Percentiles rank a stretch among this genome's conserved stretches.
Evolutionary conservation across 768 basidiomycete genomes (phyloP).

Genomic region (Asterophora lycoperdoides): DNA sequence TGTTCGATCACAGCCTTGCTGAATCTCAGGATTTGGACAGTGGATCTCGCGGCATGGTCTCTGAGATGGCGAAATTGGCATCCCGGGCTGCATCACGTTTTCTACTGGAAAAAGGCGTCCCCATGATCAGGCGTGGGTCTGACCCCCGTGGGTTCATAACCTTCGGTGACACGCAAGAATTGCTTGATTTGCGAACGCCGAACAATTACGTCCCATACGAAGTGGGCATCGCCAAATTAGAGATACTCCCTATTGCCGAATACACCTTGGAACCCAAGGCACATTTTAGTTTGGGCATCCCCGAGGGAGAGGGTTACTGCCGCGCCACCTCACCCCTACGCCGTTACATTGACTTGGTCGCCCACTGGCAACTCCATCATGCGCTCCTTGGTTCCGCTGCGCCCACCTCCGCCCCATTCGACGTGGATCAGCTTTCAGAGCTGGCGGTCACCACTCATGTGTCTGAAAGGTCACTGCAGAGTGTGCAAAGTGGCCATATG

Average conservation of each 20-base stretch:
- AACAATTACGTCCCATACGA: constrained; percentile 41
- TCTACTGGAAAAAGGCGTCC: constrained; percentile 53
- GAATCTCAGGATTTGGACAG: constrained; percentile 18
- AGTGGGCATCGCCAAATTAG: constrained; percentile 27
- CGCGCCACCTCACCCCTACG: constrained; percentile 86
- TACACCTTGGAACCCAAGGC: constrained; percentile 51
- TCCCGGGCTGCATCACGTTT: constrained; percentile 73
- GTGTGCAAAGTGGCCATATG: constrained; percentile 27
- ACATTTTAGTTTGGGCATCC: constrained; percentile 71
- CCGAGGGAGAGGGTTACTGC: constrained; percentile 72
- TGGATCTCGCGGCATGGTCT: constrained; percentile 56
- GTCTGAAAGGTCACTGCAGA: constrained; percentile 31
- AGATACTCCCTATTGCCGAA: constrained; percentile 31
- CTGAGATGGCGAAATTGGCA: constrained; percentile 81
- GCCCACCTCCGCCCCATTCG: constrained; percentile 37
- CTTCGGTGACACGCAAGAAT: constrained; percentile 33
- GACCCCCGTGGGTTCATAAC: constrained; percentile 26
- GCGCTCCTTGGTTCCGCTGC: constrained; percentile 46
- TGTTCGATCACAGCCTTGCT: constrained; percentile 42
- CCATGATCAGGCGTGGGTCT: constrained; percentile 56
- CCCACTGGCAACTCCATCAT: constrained; percentile 93
- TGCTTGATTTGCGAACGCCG: constrained; percentile 47
- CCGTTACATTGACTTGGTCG: constrained; percentile 74
- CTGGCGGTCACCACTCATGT: constrained; percentile 35
- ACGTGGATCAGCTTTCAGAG: constrained; percentile 38